Evolutionary conservation across 2,329 filamentous ascomycete genomes (phyloP).

Genomic region (Cladorrhinum sp.): DNA sequence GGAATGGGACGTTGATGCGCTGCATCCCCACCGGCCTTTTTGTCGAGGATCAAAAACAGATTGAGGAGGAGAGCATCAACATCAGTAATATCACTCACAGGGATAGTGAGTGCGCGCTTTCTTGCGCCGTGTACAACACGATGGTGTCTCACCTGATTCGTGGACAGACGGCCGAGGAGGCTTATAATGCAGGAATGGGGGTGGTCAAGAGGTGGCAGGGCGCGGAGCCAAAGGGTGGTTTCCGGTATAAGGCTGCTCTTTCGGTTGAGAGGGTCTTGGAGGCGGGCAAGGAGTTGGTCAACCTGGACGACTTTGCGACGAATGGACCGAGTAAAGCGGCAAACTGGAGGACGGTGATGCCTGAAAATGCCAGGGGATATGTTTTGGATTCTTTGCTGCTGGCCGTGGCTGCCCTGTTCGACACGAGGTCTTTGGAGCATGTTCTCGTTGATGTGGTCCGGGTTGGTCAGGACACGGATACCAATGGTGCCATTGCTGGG

Average conservation of each 20-base stretch:
- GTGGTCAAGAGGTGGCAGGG: constrained; percentile 5
- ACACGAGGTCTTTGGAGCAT: constrained; percentile 40
- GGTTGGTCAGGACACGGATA: constrained; percentile 45
- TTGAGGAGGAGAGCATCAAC: constrained; percentile 34
- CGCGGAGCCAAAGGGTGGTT: constrained; percentile 1
- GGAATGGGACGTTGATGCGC: constrained; percentile 48
- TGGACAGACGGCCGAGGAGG: constrained; percentile 26
- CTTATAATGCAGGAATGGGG: constrained; percentile 30
- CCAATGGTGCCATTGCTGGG: constrained; percentile 46
- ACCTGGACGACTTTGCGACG: constrained; percentile 30
- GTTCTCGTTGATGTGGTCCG: constrained; percentile 45
- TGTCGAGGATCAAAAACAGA: constrained; percentile 26
- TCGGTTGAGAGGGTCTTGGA: constrained; percentile 30
- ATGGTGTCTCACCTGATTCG: constrained; percentile 36
- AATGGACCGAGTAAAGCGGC: constrained; percentile 32
- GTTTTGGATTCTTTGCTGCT: constrained; percentile 43
- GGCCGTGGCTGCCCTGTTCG: constrained; percentile 42
- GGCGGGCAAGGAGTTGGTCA: constrained; percentile 28
- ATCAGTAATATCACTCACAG: constrained; percentile 35
- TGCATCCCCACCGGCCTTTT: constrained; percentile 46
- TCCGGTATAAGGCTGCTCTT: not conserved
- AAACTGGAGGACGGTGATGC: constrained; percentile 31
- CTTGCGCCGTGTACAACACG: constrained; percentile 42
- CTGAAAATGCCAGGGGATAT: constrained; percentile 36
- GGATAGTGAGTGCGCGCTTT: constrained; percentile 12